A percentile compares a stretch with the other conserved stretches of the same genome.
Evolutionary conservation across 768 basidiomycete genomes (phyloP).

Genomic region (Coprinopsis strossmayeri): DNA sequence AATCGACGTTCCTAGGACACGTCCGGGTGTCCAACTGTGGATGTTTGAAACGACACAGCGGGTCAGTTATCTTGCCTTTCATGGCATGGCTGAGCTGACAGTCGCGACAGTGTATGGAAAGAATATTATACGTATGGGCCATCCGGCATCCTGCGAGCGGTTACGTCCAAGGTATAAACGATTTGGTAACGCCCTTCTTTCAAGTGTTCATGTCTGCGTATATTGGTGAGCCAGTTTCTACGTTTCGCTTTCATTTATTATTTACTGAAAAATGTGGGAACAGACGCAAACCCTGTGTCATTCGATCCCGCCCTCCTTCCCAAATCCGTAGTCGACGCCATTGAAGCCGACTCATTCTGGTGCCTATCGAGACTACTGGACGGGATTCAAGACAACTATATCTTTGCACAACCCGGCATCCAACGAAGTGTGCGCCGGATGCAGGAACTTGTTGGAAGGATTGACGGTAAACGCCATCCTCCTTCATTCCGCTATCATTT

Average conservation of each 20-base stretch:
- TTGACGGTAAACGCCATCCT: constrained; percentile 60
- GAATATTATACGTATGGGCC: constrained; percentile 98
- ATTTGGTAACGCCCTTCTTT: constrained; percentile 96
- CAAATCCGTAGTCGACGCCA: constrained; percentile 61
- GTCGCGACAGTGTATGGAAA: constrained; percentile 70
- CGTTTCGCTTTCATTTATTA: background rate
- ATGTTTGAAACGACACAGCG: constrained; percentile 86
- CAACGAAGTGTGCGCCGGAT: constrained; percentile 89
- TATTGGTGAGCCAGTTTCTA: constrained; percentile 52
- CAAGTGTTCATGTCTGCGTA: constrained; percentile 95
- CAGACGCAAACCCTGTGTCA: constrained; percentile 86
- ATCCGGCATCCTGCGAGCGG: constrained; percentile 98
- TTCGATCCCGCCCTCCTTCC: constrained; percentile 81
- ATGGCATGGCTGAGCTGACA: constrained; percentile 13
- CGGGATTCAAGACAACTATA: constrained; percentile 98
- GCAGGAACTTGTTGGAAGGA: constrained; percentile 87
- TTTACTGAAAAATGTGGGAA: too few relatives aligned
- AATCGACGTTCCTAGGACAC: constrained; percentile 93
- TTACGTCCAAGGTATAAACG: constrained; percentile 99
- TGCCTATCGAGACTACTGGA: constrained; percentile 92
- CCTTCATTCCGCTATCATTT: background rate
- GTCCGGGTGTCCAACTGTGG: constrained; percentile 90
- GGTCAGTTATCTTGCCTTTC: constrained; percentile 35
- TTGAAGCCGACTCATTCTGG: constrained; percentile 99
- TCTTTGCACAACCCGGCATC: constrained; percentile 93